phyloP scores from a whole-genome alignment of 2,329 filamentous ascomycete genomes.

The Diaporthe amygdali region DNA sequence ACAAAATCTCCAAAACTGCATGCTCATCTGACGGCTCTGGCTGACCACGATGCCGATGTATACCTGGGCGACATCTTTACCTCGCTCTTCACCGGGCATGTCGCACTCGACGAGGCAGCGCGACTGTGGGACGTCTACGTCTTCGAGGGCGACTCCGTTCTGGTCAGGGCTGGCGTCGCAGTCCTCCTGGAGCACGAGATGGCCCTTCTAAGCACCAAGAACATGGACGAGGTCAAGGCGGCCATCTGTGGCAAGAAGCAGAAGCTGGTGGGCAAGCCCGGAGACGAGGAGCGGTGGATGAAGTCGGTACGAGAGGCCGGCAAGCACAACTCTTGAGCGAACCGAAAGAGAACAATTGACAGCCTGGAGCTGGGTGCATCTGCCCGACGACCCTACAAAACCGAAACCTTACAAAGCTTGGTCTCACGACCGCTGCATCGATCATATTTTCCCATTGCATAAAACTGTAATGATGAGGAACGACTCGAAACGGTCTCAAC shows the following conservation, averaged over 20 bases:
- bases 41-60: slow-evolving; percentile 50
- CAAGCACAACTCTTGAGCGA: slow-evolving; percentile 34
- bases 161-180: slow-evolving; percentile 75
- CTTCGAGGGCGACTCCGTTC: slow-evolving; percentile 77
- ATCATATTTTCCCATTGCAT: slow-evolving; percentile 13
- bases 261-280: slow-evolving; percentile 44
- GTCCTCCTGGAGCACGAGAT: slow-evolving; percentile 62
- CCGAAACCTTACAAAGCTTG: background rate
- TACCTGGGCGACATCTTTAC: slow-evolving; percentile 69
- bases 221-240: slow-evolving; percentile 47
- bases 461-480: slow-evolving; percentile 16
- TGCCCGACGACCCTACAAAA: background rate
- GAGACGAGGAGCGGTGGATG: slow-evolving; percentile 56
- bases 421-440: slow-evolving; percentile 1
- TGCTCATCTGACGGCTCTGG: slow-evolving; percentile 63
- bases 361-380: slow-evolving; percentile 17
- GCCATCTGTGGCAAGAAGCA: slow-evolving; percentile 41
- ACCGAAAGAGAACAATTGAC: background rate
- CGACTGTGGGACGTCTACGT: slow-evolving; percentile 83
- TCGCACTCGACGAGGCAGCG: slow-evolving; percentile 73
- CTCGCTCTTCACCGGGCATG: slow-evolving; percentile 65
- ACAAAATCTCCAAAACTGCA: slow-evolving; percentile 70
- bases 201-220: slow-evolving; percentile 53
- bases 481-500: slow-evolving; percentile 8
- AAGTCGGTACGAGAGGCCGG: slow-evolving; percentile 44